These are phyloP conservation scores for Aureobasidium sp. DNA, from an alignment of 2,329 filamentous ascomycete species.

Conservation along the genomic window DNA sequence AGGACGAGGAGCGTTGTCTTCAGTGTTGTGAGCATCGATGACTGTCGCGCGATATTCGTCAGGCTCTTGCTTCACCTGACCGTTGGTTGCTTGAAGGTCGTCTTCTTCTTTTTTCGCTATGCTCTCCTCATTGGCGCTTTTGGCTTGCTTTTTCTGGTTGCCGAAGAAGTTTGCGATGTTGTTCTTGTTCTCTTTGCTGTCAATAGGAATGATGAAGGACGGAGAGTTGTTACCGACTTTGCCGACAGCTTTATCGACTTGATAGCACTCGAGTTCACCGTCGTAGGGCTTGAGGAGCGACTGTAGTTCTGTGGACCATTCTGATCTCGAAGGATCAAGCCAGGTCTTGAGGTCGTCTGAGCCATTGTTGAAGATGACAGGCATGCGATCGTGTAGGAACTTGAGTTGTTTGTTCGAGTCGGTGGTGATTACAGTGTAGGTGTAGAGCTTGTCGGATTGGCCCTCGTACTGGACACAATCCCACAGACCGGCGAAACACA, in stretches of 20 bases:
- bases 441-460: constrained; percentile 64
- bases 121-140: constrained; percentile 24
- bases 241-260: constrained; percentile 79
- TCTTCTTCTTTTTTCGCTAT: constrained; percentile 24
- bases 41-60: constrained; percentile 35
- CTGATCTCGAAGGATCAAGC: constrained; percentile 63
- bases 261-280: constrained; percentile 75
- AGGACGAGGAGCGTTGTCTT: constrained; percentile 47
- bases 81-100: constrained; percentile 21
- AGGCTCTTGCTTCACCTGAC: constrained; percentile 30
- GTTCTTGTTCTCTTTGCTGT: constrained; percentile 79
- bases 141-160: constrained; percentile 39
- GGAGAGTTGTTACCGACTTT: constrained; percentile 91
- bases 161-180: constrained; percentile 94
- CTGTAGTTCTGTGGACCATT: constrained; percentile 76
- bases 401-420: constrained; percentile 71
- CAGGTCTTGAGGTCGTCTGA: constrained; percentile 63
- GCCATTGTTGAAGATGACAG: constrained; percentile 74
- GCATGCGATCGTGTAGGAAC: constrained; percentile 94
- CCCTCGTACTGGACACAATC: constrained; percentile 75
- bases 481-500: constrained; percentile 90
- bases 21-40: constrained; percentile 34
- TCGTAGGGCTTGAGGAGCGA: constrained; percentile 67
- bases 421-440: constrained; percentile 92
- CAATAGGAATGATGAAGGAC: constrained; percentile 70